These are phyloP conservation scores for Boletus vinaceobasis DNA, from an alignment of 768 basidiomycete genomes.

Conservation along the genomic window DNA sequence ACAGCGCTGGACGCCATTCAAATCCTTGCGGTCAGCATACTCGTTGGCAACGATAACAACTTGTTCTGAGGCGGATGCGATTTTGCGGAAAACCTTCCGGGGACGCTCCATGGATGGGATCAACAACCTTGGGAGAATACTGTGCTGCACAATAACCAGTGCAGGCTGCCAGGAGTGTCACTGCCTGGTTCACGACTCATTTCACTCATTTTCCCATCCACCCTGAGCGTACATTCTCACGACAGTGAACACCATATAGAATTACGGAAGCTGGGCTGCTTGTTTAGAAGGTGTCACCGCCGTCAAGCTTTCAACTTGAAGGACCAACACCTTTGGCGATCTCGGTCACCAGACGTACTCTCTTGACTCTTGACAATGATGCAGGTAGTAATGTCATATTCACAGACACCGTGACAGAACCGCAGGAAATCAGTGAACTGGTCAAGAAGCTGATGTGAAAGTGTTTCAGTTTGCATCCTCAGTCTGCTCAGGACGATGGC, in stretches of 20 bases:
- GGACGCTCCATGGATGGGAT: conserved; percentile 4
- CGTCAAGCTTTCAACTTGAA: too few species aligned
- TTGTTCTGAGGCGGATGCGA: background rate
- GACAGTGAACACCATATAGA: too few species aligned
- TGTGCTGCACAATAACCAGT: too few species aligned
- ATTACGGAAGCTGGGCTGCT: too few species aligned
- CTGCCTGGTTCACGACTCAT: too few species aligned
- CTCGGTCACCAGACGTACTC: background rate
- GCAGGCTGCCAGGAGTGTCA: too few species aligned
- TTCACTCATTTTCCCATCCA: too few species aligned
- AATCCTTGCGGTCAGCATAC: background rate
- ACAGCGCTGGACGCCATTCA: background rate
- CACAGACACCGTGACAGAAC: background rate
- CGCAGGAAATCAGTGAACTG: background rate
- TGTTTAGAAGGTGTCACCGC: too few species aligned
- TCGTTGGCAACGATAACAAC: background rate
- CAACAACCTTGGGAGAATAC: too few species aligned
- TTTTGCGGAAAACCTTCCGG: background rate
- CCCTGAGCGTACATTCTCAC: too few species aligned
- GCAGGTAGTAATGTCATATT: background rate
- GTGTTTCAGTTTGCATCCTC: background rate
- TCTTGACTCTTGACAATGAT: background rate
- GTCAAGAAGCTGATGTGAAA: background rate
- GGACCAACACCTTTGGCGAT: too few species aligned
- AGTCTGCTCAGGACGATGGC: background rate